Evolutionary conservation across 2,329 filamentous ascomycete genomes (phyloP).

Genomic region (Colletotrichum tanaceti): DNA sequence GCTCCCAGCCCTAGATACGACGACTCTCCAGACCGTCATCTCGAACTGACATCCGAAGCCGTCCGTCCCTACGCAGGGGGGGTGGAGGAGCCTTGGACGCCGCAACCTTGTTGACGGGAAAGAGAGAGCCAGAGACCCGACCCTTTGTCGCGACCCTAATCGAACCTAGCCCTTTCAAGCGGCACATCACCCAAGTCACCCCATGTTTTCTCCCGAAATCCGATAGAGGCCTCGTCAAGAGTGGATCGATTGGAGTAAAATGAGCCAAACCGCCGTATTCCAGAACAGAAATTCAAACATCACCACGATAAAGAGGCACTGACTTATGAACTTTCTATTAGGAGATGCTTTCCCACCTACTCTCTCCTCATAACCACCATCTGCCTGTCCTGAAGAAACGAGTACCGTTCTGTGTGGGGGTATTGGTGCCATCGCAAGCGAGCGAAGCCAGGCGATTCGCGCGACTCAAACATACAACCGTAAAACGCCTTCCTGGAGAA

Average conservation of each 20-base stretch:
- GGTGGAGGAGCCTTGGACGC: not conserved
- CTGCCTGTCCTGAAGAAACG: constrained; percentile 48
- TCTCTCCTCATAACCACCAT: constrained; percentile 36
- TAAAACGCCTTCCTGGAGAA: constrained; percentile 54
- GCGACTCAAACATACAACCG: constrained; percentile 52
- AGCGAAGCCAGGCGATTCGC: constrained; percentile 50
- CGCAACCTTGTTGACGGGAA: not conserved
- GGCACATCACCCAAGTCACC: too few relatives aligned
- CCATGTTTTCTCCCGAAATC: too few relatives aligned
- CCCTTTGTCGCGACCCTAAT: too few relatives aligned
- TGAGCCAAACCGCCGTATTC: not conserved
- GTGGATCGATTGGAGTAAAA: too few relatives aligned
- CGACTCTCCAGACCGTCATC: not conserved
- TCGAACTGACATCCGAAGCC: constrained; percentile 1
- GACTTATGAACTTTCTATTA: constrained; percentile 39
- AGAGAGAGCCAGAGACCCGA: too few relatives aligned
- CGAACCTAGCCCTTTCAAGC: too few relatives aligned
- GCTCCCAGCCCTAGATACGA: not conserved
- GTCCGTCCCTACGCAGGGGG: not conserved
- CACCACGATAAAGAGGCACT: not conserved
- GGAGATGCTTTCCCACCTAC: constrained; percentile 33
- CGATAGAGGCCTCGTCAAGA: too few relatives aligned
- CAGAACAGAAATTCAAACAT: not conserved
- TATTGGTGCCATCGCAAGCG: constrained; percentile 49
- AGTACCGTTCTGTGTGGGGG: constrained; percentile 51